phyloP scores from a whole-genome alignment of 208 protist species.

The Strigomonas galati region DNA sequence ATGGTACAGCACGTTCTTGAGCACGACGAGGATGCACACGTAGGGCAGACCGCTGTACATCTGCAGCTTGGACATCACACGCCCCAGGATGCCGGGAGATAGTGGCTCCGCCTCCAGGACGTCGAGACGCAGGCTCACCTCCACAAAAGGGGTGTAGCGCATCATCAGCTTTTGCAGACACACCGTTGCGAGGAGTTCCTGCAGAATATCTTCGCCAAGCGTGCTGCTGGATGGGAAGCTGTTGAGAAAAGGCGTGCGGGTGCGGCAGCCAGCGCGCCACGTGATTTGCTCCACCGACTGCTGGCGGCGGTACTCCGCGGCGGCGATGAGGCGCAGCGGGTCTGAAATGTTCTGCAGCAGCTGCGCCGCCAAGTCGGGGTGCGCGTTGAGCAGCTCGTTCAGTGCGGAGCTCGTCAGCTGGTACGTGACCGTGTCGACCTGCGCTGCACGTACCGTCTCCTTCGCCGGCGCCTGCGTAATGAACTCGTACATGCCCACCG shows the following conservation, averaged over 20 bases:
- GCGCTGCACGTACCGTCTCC: slow-evolving; percentile 69
- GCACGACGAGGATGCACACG: slow-evolving; percentile 26
- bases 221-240: slow-evolving; percentile 27
- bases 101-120: slow-evolving; percentile 10
- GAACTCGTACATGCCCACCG: slow-evolving; percentile 80
- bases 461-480: slow-evolving; percentile 57
- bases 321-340: slow-evolving; percentile 56
- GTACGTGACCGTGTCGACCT: slow-evolving; percentile 72
- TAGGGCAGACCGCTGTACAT: slow-evolving; percentile 35
- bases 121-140: slow-evolving; percentile 12
- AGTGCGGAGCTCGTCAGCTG: slow-evolving; percentile 66
- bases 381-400: slow-evolving; percentile 69
- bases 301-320: slow-evolving; percentile 57
- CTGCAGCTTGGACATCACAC: slow-evolving; percentile 12
- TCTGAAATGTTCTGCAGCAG: slow-evolving; percentile 78
- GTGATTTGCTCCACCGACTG: slow-evolving; percentile 31
- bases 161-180: slow-evolving; percentile 48
- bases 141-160: slow-evolving; percentile 44
- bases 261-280: slow-evolving; percentile 43
- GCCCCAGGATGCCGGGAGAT: slow-evolving; percentile 8
- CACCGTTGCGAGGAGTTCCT: slow-evolving; percentile 53
- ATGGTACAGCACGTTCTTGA: slow-evolving; percentile 70
- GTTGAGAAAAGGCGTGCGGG: slow-evolving; percentile 37
- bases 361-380: slow-evolving; percentile 71
- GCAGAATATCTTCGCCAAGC: slow-evolving; percentile 60